Evolutionary conservation across 1,139 yeast genomes (phyloP), one percentile per base, ranked within the genome.

Genomic region (Suhomyces taliae): DNA sequence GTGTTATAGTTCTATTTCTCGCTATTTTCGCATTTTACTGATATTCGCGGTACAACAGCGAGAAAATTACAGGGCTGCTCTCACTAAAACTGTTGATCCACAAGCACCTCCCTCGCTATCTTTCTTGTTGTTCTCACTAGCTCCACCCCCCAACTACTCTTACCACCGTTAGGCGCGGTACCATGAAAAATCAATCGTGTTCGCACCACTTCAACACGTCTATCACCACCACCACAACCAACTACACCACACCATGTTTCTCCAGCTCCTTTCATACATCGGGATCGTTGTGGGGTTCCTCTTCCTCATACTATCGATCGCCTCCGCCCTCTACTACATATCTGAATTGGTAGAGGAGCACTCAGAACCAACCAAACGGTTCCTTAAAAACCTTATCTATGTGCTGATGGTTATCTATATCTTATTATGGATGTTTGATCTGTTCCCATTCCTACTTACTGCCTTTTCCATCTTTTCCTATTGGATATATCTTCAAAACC

Each of bases 321-420:
- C 99, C 0, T 88, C 97, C 4, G 98, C 96, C 1, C 74, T 93
- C 36, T 93, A 91, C 70, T 90, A 90, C 60, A 74, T 93, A 36
- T 88, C 97, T 10, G 99, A 93, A 64, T 72, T 90, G 39, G 96
- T 93, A 12, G 99, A 93, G 62, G 98, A 91, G 61, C 95, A 93
- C 64, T 80, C 96, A 0, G 95, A 87, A 51, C 83, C 91, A 44
- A 87, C 99, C 15, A 87, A 82, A 58, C 69, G 89, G 48, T 74
- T 90, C 49, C 72, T 95, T 37, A 76, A 74, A 44, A 74, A 82
- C 51, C 64, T 82, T 45, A 90, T 90, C 33, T 82, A 82, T 62
- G 72, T 70, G 2, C 79, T 89, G 31, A 78, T 86, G 24, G 76
- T 54, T 1, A 56, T 78, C 1, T 81, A 83, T 45, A 64, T 80